Evolutionary conservation across 805 yeast genomes (phyloP), one percentile per base, ranked within the genome.

Genomic region (Ogataea dorogensis): DNA sequence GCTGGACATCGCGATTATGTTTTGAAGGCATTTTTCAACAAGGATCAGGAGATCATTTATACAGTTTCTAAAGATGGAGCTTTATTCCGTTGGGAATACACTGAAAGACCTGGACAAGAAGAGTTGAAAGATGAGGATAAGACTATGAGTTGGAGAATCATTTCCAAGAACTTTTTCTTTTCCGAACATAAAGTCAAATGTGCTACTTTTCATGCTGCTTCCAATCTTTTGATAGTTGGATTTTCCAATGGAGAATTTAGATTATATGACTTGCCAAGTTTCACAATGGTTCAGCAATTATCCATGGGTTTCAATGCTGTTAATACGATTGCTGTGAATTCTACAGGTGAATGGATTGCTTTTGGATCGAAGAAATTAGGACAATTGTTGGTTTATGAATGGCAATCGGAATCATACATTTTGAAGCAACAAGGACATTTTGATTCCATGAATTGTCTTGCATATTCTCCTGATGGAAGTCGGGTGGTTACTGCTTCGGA

Each of bases 371-470:
- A 87, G 21, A 81, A 79, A 54, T 61, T 86, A 18, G 98, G 98
- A n/a, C 98, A 93, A 63, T 65, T 93, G 41, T 65, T 93, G 39
- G 98, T 93, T 0, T 93, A 95, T 69, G 98, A 93, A 69, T 93
- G 98, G 98, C 96, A 93, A 65, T 85, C 95, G 4, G 98, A 93
- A 59, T 86, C 96, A 0, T 93, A 91, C 56, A 83, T 93, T 30
- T 68, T 93, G 47, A 89, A 91, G 57, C 98, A 93, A 58, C 98
- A 93, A 63, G 97, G 98, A 16, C 98, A 93, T 63, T 91, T 86
- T 55, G 98, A 93, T 59, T 70, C 96, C 0, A 76, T 88, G 59
- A 91, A 87, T 54, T 71, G 87, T 11, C 57, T 93, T 28, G 77
- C 83, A 21, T 93, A 93, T 53, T 86, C 97, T 0, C 96, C 97